Evolutionary conservation across 2,329 filamentous ascomycete species (phyloP), one percentile per base, ranked within the genome.

Genomic region (Neofusicoccum kwambonambiense): DNA sequence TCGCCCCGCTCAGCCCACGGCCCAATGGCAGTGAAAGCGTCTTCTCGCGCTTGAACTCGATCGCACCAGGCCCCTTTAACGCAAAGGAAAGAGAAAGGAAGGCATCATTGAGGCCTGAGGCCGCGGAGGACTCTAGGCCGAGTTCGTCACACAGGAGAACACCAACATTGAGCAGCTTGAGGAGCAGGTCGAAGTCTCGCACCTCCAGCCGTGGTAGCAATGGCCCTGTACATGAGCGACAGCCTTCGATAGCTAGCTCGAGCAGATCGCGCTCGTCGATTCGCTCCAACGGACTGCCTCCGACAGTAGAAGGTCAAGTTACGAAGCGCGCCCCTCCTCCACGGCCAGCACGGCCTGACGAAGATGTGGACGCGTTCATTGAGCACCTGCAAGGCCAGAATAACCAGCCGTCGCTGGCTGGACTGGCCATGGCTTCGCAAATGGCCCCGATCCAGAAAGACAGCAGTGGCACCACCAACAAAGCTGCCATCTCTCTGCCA

Each of bases 31-130:
- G 76, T 65, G 78, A 75, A 56, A 80, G 75, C 61, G 54, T 91
- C 34, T 71, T 90, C 69, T 83, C 86, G 67, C 84, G 87, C 60
- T 86, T 91, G 82, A 85, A 90, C 69, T 83, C 80, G 8, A 89
- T 91, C 71, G 82, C 86, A 1, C 86, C 89, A 1, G 89, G 87
- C 0, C 89, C 89, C 35, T 64, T 64, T 22, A 52, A 58, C 13
- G 62, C 44, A 35, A 57, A 35, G 39, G 51, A 57, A 41, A 58
- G 52, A 22, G 51, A 57, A 41, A 58, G 52, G n/a, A 57, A 42
- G 22, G 17, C 61, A 13, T 56, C 61, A 13, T 50, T 54, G 34
- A 52, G 49, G 4, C 61, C 61, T 13, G 52, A 64, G 17, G 44
- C 52, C 7, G 44, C 52, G 27, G 51, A 39, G 51, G 51, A 47